phyloP scores from a whole-genome alignment of 176 grass and related monocot species.

The Cymbopogon citratus region DNA sequence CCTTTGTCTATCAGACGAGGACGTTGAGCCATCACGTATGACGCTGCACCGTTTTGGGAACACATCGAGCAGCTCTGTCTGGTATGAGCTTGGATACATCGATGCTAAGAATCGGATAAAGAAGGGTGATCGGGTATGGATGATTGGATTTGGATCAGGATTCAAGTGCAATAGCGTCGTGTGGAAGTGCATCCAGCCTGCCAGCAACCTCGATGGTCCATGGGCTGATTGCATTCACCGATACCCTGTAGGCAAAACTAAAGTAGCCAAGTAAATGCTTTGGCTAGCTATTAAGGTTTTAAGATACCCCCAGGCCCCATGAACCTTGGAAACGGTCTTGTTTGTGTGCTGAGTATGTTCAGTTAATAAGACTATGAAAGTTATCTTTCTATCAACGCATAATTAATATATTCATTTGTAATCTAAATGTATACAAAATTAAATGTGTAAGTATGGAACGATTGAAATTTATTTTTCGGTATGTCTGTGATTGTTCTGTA shows the following conservation, averaged over 20 bases:
- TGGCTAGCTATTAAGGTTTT: background rate
- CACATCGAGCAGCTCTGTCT: constrained; percentile 38
- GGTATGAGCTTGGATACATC: constrained; percentile 38
- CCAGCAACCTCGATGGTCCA: background rate
- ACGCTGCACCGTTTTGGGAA: constrained; percentile 35
- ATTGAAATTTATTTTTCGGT: too few species aligned
- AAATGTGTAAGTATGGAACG: background rate
- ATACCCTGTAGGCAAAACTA: constrained; percentile 1
- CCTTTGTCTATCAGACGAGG: background rate
- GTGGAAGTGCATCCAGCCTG: constrained; percentile 3
- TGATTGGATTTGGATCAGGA: constrained; percentile 40
- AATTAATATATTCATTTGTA: background rate
- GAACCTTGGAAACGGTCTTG: background rate
- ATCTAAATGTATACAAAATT: too few species aligned
- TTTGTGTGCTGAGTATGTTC: background rate
- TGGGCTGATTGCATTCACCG: constrained; percentile 23
- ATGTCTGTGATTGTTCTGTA: too few species aligned
- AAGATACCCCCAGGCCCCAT: background rate
- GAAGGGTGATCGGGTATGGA: constrained; percentile 9
- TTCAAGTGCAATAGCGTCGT: constrained; percentile 38
- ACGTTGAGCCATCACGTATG: constrained; percentile 30
- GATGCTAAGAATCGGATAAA: constrained; percentile 1
- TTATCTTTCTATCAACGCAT: background rate
- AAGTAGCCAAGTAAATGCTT: background rate
- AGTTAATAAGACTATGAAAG: background rate